Base-by-base conservation (phyloP, 2,329 filamentous ascomycete genomes). In the Penicillium polonicum region DNA sequence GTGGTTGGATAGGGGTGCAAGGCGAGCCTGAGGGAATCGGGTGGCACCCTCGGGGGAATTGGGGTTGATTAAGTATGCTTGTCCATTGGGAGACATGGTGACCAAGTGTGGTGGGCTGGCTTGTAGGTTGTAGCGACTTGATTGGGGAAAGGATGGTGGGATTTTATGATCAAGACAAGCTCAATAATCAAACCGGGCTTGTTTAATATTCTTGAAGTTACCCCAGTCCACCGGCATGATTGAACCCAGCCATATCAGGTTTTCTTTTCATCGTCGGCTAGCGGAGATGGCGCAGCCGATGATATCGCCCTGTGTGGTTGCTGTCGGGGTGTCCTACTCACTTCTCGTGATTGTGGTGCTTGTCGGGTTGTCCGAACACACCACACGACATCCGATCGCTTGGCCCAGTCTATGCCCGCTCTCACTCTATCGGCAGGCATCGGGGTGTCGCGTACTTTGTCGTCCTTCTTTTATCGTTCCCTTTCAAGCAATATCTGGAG, bases 11-110 rank as follows among this genome's bases (percentile, higher is more conserved):
- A 65, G 54, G 1, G 73, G 70, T 2, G 70, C 69, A 35, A 75
- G 57, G n/a, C 75, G 73, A 1, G 75, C 75, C 31, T 77, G 72
- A 3, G 74, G 67, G 48, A 72, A 77, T 45, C 63, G 55, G 9
- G 68, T 73, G 4, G 63, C 45, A 2, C 68, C 67, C 15, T 66
- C 60, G 7, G 65, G 63, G 15, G 59, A 65, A 42, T 68, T 58
- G 15, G 74, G 72, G 52, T 74, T 67, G 43, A 66, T 52, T n/a
- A 76, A 62, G 63, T 70, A 76, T 23, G 69, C 65, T 50, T 72
- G 61, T 39, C 72, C 72, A 67, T 75, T 75, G 49, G 66, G 62
- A 33, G 67, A 63, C 72, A 75, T 73, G 23, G 42, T 13, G 42
- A n/a, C 15, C 6, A 29, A 29, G 25, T 45, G 42, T 29, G 17